Evolutionary conservation across 805 yeast species (phyloP).

Genomic region (Zygosaccharomyces gambellarensis): DNA sequence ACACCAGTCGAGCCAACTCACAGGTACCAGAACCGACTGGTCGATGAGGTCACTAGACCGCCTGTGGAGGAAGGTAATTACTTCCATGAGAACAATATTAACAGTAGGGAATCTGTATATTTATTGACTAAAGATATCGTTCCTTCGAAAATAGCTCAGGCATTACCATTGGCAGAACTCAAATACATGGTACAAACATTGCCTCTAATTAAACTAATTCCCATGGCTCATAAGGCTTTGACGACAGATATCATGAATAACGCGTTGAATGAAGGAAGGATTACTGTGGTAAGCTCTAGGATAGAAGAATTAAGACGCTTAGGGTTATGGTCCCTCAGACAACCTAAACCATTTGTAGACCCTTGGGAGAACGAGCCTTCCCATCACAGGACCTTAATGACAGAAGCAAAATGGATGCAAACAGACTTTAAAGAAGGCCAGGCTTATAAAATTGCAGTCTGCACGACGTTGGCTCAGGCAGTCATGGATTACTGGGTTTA

Average conservation of each 20-base stretch:
- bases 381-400: conserved; percentile 69
- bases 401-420: conserved; percentile 83
- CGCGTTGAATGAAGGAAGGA: conserved; percentile 83
- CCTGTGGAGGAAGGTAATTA: conserved; percentile 20
- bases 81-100: conserved; percentile 36
- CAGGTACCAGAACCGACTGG: conserved; percentile 8
- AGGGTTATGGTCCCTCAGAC: conserved; percentile 87
- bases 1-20: conserved; percentile 14
- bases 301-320: conserved; percentile 87
- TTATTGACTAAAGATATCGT: conserved; percentile 46
- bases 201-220: conserved; percentile 74
- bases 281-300: conserved; percentile 82
- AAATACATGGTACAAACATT: conserved; percentile 84
- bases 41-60: conserved; percentile 21
- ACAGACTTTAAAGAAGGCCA: conserved; percentile 67
- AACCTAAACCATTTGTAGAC: conserved; percentile 65
- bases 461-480: conserved; percentile 65
- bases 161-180: conserved; percentile 74
- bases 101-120: conserved; percentile 42
- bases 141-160: conserved; percentile 52
- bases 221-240: conserved; percentile 80
- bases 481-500: conserved; percentile 71
- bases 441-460: conserved; percentile 65
- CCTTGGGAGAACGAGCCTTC: conserved; percentile 48
- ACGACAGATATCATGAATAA: conserved; percentile 82